Evolutionary conservation across 306 rosid species (phyloP).

Genomic region (Styphnolobium japonicum): DNA sequence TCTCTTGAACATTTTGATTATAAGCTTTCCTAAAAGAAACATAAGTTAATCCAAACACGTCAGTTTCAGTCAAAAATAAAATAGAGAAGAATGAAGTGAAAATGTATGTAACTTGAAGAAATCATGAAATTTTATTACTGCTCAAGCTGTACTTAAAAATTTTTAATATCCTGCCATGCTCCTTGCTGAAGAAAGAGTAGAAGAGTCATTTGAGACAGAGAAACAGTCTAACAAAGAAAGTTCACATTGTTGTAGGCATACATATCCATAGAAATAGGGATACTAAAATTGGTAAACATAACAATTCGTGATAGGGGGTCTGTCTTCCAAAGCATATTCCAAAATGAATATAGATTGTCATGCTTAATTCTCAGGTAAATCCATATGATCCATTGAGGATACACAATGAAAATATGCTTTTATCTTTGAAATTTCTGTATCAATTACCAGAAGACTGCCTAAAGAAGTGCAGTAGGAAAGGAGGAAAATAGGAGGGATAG

Average conservation of each 20-base stretch:
- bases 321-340: background rate
- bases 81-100: constrained; percentile 2
- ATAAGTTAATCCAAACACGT: too few relatives aligned
- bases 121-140: background rate
- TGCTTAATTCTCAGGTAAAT: background rate
- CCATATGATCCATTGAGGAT: background rate
- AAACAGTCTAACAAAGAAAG: background rate
- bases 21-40: too few relatives aligned
- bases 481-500: background rate
- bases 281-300: background rate
- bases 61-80: too few relatives aligned
- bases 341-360: background rate
- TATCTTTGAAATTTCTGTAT: background rate
- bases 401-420: background rate
- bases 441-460: background rate
- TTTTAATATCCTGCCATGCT: background rate
- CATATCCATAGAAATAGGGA: background rate
- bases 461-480: background rate
- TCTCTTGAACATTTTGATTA: too few relatives aligned
- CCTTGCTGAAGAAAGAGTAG: background rate
- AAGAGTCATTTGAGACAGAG: background rate
- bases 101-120: background rate
- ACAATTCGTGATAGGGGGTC: background rate
- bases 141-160: background rate
- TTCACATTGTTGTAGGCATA: background rate